Evolutionary conservation across 228 moss, liverwort and hornwort genomes (phyloP).

Genomic region (Sphagnum magellanicum): DNA sequence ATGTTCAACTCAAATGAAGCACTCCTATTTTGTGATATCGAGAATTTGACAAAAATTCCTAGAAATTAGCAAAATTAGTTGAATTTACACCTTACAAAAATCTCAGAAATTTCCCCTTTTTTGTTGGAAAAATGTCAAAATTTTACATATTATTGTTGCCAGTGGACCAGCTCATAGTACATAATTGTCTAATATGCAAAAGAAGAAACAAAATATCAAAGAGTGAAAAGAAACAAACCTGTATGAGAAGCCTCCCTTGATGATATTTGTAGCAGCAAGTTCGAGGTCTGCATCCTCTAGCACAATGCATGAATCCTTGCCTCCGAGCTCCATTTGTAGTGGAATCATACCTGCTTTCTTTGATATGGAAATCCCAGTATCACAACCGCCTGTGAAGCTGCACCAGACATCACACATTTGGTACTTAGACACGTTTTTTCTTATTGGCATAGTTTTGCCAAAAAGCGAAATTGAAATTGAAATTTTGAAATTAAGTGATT

Average conservation of each 20-base stretch:
- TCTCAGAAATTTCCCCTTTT: not conserved
- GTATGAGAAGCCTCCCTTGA: constrained; percentile 96
- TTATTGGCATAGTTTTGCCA: too few species aligned
- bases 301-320: constrained; percentile 90
- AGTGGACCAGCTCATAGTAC: not conserved
- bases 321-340: constrained; percentile 98
- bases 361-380: constrained; percentile 90
- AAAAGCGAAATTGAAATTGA: too few species aligned
- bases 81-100: too few species aligned
- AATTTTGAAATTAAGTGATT: too few species aligned
- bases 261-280: constrained; percentile 78
- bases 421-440: too few species aligned
- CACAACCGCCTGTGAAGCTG: constrained; percentile 98
- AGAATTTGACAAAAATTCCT: too few species aligned
- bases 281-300: constrained; percentile 96
- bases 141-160: not conserved
- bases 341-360: constrained; percentile 96
- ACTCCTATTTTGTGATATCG: too few species aligned
- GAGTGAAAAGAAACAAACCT: constrained; percentile 51
- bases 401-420: not conserved
- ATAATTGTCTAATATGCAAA: not conserved
- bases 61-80: too few species aligned
- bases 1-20: too few species aligned
- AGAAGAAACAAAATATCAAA: not conserved
- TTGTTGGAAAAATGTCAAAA: not conserved